Evolutionary conservation across 192 early-diverging fungal species (phyloP).

Genomic region (Umbelopsis vinacea): DNA sequence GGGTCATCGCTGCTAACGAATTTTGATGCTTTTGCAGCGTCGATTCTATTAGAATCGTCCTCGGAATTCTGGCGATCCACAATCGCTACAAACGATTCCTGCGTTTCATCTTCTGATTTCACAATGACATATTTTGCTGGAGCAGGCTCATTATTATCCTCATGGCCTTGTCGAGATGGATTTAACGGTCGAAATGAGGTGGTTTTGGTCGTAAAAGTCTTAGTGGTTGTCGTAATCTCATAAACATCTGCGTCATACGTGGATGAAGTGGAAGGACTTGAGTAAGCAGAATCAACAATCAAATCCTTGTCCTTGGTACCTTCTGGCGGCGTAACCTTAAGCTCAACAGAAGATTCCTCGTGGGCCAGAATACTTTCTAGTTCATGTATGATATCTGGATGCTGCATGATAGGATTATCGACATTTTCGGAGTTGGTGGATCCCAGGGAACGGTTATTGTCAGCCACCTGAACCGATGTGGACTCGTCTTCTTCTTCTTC

Average conservation of each 20-base stretch:
- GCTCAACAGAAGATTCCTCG: conserved; percentile 13
- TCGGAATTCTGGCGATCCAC: conserved; percentile 18
- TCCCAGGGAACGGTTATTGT: conserved; percentile 23
- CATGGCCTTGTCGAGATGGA: not conserved
- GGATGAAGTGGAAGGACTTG: not conserved
- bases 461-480: conserved; percentile 23
- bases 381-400: conserved; percentile 39
- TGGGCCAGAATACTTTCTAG: conserved; percentile 33
- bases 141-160: conserved; percentile 10
- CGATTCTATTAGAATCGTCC: not conserved
- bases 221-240: conserved; percentile 37
- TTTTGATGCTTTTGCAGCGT: not conserved
- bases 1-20: not conserved
- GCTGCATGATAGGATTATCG: conserved; percentile 21
- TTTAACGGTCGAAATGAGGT: conserved; percentile 40
- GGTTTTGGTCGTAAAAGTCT: conserved; percentile 31
- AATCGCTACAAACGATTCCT: conserved; percentile 41
- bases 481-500: conserved; percentile 48
- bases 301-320: not conserved
- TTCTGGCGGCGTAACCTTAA: not conserved
- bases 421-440: conserved; percentile 23
- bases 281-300: conserved; percentile 15
- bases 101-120: conserved; percentile 35
- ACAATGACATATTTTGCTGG: conserved; percentile 35
- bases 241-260: conserved; percentile 21